These are phyloP conservation scores for Mucuna pruriens DNA, from an alignment of 306 rosid species.

Conservation along the genomic window DNA sequence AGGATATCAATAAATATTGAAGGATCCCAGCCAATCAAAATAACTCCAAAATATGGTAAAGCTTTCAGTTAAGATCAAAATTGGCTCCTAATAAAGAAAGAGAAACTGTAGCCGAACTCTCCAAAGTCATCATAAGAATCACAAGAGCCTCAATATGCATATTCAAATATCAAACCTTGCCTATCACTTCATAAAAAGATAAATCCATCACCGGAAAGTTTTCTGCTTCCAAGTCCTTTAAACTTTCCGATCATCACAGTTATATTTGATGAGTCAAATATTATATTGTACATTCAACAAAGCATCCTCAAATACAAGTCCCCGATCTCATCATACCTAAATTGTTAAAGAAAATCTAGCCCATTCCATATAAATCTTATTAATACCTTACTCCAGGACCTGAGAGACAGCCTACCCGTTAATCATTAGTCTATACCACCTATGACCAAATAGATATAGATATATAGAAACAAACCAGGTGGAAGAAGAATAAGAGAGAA, in stretches of 20 bases:
- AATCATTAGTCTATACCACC: constrained; percentile 43
- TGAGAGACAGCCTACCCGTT: constrained; percentile 47
- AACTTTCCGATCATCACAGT: constrained; percentile 40
- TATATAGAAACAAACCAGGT: constrained; percentile 35
- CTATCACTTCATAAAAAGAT: constrained; percentile 46
- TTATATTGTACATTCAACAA: constrained; percentile 42
- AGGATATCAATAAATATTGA: constrained; percentile 35
- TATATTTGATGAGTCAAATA: constrained; percentile 38
- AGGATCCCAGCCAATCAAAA: constrained; percentile 28
- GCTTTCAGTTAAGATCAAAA: constrained; percentile 29
- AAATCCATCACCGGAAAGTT: constrained; percentile 46
- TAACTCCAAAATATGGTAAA: constrained; percentile 35
- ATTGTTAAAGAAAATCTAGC: constrained; percentile 41
- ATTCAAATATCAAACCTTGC: constrained; percentile 35
- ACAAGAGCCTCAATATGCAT: constrained; percentile 48
- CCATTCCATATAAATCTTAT: constrained; percentile 44
- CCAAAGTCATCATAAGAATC: constrained; percentile 41
- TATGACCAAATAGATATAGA: constrained; percentile 19
- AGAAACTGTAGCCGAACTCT: constrained; percentile 35
- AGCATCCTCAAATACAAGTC: constrained; percentile 54
- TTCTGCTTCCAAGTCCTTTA: constrained; percentile 50
- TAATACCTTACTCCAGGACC: constrained; percentile 46
- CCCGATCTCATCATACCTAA: constrained; percentile 50
- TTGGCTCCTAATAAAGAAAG: constrained; percentile 44
- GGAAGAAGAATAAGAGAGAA: constrained; percentile 39